A percentile compares a stretch with the other conserved stretches of the same genome.
Conservation (phyloP, 345 rosid species). For the Aquilaria sinensis region DNA sequence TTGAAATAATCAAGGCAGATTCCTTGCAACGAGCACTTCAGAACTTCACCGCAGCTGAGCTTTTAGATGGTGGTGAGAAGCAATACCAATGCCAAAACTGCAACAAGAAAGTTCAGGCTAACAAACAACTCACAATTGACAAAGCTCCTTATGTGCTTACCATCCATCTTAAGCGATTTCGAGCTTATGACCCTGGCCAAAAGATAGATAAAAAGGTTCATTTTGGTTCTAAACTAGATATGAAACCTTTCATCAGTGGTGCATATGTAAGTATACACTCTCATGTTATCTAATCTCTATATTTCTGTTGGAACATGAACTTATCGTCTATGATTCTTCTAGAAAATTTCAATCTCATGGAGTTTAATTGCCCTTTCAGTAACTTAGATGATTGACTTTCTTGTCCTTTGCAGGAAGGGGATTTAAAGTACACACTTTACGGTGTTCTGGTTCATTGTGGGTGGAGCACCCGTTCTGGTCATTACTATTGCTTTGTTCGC, state of each 20-base stretch:
- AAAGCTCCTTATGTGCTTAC: slow-evolving; percentile 85
- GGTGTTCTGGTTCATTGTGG: slow-evolving; percentile 95
- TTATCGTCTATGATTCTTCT: neutral
- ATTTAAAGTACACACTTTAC: slow-evolving; percentile 81
- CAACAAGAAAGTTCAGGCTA: slow-evolving; percentile 84
- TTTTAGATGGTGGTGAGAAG: slow-evolving; percentile 84
- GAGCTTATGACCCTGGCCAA: slow-evolving; percentile 59
- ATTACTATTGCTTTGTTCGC: slow-evolving; percentile 84
- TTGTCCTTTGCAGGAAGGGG: slow-evolving; percentile 61
- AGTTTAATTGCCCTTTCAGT: too few species aligned
- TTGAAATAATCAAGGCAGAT: slow-evolving; percentile 80
- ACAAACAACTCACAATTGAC: slow-evolving; percentile 76
- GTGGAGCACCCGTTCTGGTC: slow-evolving; percentile 83
- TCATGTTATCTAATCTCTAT: neutral
- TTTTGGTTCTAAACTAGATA: slow-evolving; percentile 57
- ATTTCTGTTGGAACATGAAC: neutral
- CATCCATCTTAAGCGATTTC: slow-evolving; percentile 86
- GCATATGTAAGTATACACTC: slow-evolving; percentile 52
- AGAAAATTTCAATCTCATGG: too few species aligned
- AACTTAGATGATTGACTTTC: neutral
- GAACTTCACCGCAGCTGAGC: slow-evolving; percentile 72
- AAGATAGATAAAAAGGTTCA: slow-evolving; percentile 73
- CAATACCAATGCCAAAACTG: slow-evolving; percentile 84
- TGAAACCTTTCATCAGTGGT: slow-evolving; percentile 80
- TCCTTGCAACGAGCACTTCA: slow-evolving; percentile 63